These are phyloP conservation scores for Bipolaris gigantea DNA, from an alignment of 2,329 filamentous ascomycete genomes.

Conservation along the genomic window DNA sequence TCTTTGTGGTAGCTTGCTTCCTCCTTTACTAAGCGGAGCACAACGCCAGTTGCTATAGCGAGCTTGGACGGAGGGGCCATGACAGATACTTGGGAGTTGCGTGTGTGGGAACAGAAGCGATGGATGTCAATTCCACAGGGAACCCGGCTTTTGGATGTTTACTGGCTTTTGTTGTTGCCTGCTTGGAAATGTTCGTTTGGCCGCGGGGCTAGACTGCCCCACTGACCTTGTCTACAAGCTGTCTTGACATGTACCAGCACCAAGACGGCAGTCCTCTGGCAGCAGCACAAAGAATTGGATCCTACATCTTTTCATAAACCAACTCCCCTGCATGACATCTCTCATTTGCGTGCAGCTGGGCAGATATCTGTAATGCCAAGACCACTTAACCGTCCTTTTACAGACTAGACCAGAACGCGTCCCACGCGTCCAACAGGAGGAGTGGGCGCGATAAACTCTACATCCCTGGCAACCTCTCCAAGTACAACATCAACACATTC, in stretches of 20 bases:
- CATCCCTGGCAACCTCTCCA: conserved; percentile 16
- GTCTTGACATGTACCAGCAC: neutral
- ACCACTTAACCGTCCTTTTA: conserved; percentile 11
- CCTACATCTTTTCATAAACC: neutral
- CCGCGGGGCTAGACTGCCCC: conserved; percentile 19
- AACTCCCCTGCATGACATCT: neutral
- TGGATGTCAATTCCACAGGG: neutral
- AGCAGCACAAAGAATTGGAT: neutral
- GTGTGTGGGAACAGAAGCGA: neutral
- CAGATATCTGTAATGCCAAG: conserved; percentile 5
- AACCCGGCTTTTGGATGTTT: neutral
- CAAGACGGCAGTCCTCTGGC: neutral
- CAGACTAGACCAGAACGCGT: conserved; percentile 29
- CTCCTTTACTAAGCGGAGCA: conserved; percentile 87
- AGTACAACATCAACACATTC: conserved; percentile 7
- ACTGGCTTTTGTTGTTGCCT: conserved; percentile 17
- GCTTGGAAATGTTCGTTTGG: conserved; percentile 17
- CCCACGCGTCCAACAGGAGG: conserved; percentile 27
- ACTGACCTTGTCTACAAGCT: conserved; percentile 4
- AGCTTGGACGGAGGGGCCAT: conserved; percentile 81
- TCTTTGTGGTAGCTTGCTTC: conserved; percentile 89
- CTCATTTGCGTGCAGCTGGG: neutral
- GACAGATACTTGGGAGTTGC: conserved; percentile 12
- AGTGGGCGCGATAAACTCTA: conserved; percentile 20
- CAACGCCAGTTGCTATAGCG: conserved; percentile 75